phyloP scores from a whole-genome alignment of 2,329 filamentous ascomycete species.

The Aspergillus brunneoviolaceus region DNA sequence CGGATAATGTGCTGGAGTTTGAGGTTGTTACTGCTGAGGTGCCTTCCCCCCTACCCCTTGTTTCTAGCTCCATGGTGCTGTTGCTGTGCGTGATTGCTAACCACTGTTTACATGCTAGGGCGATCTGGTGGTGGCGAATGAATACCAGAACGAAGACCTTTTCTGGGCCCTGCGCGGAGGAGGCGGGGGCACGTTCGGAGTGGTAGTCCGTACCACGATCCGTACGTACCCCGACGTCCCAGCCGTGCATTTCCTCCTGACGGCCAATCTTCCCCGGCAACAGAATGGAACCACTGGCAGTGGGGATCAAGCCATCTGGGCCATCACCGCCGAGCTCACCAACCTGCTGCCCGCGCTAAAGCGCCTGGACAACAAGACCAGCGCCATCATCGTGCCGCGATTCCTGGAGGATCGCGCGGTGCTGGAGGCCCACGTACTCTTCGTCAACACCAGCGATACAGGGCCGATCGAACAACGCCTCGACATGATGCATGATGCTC shows the following conservation, averaged over 20 bases:
- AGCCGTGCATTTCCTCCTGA: background rate
- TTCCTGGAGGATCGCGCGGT: background rate
- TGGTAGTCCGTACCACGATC: background rate
- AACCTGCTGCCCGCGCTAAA: background rate
- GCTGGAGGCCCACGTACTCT: background rate
- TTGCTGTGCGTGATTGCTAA: background rate
- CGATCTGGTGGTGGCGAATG: background rate
- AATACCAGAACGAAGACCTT: background rate
- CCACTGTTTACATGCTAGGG: background rate
- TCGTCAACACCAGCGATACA: background rate
- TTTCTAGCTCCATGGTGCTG: no score
- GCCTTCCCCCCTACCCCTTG: background rate
- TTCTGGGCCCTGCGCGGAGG: background rate
- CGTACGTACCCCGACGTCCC: background rate
- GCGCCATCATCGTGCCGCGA: background rate
- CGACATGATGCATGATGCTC: background rate
- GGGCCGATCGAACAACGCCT: background rate
- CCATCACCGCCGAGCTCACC: background rate
- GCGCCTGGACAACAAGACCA: background rate
- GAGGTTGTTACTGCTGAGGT: background rate
- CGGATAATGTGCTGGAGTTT: background rate
- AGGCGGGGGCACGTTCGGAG: background rate
- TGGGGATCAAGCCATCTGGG: background rate
- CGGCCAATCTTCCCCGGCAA: background rate
- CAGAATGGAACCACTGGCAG: background rate